Evolutionary conservation across 2,329 filamentous ascomycete genomes (phyloP).

Genomic region (Corinectria fuckeliana): DNA sequence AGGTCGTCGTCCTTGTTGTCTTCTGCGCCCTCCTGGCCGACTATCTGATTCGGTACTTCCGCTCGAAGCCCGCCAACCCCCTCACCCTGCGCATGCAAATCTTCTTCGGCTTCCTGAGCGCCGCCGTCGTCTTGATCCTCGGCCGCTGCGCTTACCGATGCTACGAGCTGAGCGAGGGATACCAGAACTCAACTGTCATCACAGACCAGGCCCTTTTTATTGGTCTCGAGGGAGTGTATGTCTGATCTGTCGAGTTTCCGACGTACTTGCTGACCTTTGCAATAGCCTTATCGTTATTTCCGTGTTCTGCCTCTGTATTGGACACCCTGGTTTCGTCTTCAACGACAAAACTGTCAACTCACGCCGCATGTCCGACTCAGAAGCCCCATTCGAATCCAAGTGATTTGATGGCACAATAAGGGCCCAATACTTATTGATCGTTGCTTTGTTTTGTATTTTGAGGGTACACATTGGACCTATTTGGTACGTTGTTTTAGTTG

Average conservation of each 20-base stretch:
- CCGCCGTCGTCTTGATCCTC: slow-evolving; percentile 66
- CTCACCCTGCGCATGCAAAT: slow-evolving; percentile 37
- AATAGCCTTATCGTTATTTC: slow-evolving; percentile 45
- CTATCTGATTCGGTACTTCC: slow-evolving; percentile 53
- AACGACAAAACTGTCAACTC: slow-evolving; percentile 15
- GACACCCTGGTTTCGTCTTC: slow-evolving; percentile 46
- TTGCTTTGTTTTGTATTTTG: not conserved
- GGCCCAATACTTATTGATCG: not conserved
- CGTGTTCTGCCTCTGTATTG: slow-evolving; percentile 45
- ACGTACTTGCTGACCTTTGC: slow-evolving; percentile 10
- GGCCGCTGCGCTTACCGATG: slow-evolving; percentile 68
- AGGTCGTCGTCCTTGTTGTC: slow-evolving; percentile 60
- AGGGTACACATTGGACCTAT: no score
- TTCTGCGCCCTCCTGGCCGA: slow-evolving; percentile 57
- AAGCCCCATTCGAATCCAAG: not conserved
- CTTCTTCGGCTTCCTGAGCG: slow-evolving; percentile 59
- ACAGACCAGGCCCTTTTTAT: slow-evolving; percentile 59
- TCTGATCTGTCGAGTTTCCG: rapidly evolving
- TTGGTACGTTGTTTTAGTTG: not conserved
- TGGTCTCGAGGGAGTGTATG: slow-evolving; percentile 58
- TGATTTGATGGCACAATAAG: not conserved
- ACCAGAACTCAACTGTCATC: slow-evolving; percentile 59
- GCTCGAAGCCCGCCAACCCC: slow-evolving; percentile 18
- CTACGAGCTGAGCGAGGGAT: slow-evolving; percentile 69
- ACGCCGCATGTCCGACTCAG: not conserved